Evolutionary conservation across 495 filamentous ascomycete species (phyloP).

Genomic region (Talaromyces stipitatus): DNA sequence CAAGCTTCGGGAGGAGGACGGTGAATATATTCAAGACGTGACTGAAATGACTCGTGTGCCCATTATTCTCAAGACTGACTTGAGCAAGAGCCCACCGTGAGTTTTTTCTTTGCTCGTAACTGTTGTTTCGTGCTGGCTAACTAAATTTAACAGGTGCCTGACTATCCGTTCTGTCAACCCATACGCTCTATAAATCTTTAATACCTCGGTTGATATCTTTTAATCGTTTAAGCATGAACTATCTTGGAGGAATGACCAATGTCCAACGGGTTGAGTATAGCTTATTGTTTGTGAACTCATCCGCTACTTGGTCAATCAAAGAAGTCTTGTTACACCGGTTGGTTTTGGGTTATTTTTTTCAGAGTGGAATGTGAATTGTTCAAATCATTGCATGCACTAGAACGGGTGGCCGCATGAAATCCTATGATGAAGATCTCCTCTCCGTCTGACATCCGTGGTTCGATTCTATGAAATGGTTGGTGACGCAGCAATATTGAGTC

Average conservation of each 20-base stretch:
- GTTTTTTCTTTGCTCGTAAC: constrained; percentile 28
- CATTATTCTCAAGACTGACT: constrained; percentile 94
- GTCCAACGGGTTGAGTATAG: not conserved
- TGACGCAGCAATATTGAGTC: not conserved
- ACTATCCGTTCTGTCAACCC: constrained; percentile 97
- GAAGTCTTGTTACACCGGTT: too few species aligned
- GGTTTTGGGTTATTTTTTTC: not conserved
- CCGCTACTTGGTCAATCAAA: not conserved
- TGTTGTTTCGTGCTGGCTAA: constrained; percentile 26
- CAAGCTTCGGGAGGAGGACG: constrained; percentile 81
- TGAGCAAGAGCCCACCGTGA: constrained; percentile 98
- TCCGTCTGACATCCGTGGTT: not conserved
- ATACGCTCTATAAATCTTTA: constrained; percentile 69
- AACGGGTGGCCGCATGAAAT: not conserved
- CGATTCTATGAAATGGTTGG: not conserved
- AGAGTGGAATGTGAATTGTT: not conserved
- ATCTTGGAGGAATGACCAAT: too few species aligned
- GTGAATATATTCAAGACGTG: constrained; percentile 96
- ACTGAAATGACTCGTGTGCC: constrained; percentile 95
- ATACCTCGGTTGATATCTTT: too few species aligned
- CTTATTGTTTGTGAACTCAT: not conserved
- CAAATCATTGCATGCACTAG: not conserved
- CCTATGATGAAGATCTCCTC: not conserved
- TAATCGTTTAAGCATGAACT: too few species aligned
- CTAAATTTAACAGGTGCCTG: constrained; percentile 64